phyloP scores from a whole-genome alignment of 2,329 filamentous ascomycete genomes.

The Fusarium sterilihyphosum region DNA sequence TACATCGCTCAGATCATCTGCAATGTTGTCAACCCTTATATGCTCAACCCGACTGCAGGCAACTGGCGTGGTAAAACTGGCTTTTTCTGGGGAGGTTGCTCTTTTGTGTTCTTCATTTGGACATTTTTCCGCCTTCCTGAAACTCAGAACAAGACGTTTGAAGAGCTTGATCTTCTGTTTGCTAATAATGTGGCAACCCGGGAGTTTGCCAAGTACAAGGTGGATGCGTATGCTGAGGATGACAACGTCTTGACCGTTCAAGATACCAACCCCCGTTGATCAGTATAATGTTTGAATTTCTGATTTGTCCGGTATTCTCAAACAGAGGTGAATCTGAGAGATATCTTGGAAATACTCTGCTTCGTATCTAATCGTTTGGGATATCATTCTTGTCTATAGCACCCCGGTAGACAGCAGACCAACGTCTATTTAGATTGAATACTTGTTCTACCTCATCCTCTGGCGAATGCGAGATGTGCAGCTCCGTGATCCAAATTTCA shows the following conservation, averaged over 20 bases:
- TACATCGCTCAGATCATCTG: constrained; percentile 38
- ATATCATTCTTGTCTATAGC: not conserved
- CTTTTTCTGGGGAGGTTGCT: constrained; percentile 55
- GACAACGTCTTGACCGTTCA: constrained; percentile 4
- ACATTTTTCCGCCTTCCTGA: constrained; percentile 63
- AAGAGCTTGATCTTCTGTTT: constrained; percentile 65
- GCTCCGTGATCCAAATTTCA: not conserved
- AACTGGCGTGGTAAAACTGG: constrained; percentile 47
- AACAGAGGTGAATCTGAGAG: not conserved
- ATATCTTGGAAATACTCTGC: not conserved
- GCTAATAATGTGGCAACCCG: constrained; percentile 52
- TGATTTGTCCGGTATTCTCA: not conserved
- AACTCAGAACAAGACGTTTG: constrained; percentile 55
- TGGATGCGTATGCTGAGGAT: constrained; percentile 41
- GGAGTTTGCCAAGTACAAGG: constrained; percentile 50
- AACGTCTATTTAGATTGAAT: not conserved
- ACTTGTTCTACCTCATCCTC: not conserved
- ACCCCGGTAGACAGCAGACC: not conserved
- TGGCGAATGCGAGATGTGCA: not conserved
- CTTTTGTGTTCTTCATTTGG: constrained; percentile 53
- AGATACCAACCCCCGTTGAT: not conserved
- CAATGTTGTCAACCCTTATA: constrained; percentile 41
- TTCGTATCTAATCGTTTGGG: not conserved
- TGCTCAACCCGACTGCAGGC: constrained; percentile 43
- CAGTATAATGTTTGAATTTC: not conserved